Evolutionary conservation across 768 basidiomycete species (phyloP).

Genomic region (Dacryopinax primogenitus): DNA sequence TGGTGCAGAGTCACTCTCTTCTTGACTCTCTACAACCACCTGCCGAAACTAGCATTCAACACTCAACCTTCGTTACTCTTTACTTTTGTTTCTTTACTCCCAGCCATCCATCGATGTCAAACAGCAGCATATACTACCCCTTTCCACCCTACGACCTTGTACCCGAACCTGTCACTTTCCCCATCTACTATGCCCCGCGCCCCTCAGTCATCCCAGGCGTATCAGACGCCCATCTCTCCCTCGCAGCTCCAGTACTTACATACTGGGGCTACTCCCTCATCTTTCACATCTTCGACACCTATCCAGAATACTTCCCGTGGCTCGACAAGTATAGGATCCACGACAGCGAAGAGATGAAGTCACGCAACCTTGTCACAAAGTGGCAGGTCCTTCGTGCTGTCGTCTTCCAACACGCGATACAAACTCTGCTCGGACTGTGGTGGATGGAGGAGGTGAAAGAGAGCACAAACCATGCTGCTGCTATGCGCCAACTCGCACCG

Average conservation of each 20-base stretch:
- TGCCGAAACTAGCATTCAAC: not conserved
- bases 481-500: constrained; percentile 27
- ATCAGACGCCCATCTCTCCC: constrained; percentile 57
- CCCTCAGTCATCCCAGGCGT: constrained; percentile 37
- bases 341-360: constrained; percentile 63
- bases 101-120: not conserved
- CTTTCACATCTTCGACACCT: constrained; percentile 74
- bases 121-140: not conserved
- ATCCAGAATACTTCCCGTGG: constrained; percentile 46
- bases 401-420: constrained; percentile 70
- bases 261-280: constrained; percentile 75
- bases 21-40: not conserved
- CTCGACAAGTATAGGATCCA: constrained; percentile 80
- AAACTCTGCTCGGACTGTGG: constrained; percentile 59
- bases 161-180: constrained; percentile 18
- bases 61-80: no score
- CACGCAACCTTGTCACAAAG: constrained; percentile 62
- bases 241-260: constrained; percentile 59
- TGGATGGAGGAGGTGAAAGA: constrained; percentile 42
- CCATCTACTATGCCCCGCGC: constrained; percentile 30
- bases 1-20: no score
- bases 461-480: constrained; percentile 31
- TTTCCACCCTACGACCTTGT: constrained; percentile 7
- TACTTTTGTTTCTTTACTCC: not conserved
- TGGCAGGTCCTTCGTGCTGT: constrained; percentile 66